A percentile compares a stretch with the other conserved stretches of the same genome.
Evolutionary conservation across 768 basidiomycete species (phyloP).

Genomic region (Lactarius hatsudake): DNA sequence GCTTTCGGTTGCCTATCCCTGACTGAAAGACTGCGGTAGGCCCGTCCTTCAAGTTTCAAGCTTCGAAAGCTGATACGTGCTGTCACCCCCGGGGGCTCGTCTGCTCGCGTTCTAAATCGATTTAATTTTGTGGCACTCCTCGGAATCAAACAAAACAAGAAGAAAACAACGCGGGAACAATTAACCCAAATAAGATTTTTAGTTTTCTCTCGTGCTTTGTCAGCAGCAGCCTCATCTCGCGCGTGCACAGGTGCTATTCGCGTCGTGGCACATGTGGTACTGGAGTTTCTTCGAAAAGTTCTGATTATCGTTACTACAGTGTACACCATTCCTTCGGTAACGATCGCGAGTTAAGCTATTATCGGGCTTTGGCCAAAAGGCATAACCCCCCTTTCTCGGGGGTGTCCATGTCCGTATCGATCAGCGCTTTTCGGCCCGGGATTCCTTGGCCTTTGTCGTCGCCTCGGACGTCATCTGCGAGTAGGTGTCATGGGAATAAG

Average conservation of each 20-base stretch:
- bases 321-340: neutral
- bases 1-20: neutral
- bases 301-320: neutral
- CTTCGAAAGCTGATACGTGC: neutral
- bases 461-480: slow-evolving; percentile 12
- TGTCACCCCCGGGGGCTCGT: neutral
- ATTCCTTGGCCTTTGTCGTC: slow-evolving; percentile 9
- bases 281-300: neutral
- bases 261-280: neutral
- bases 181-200: neutral
- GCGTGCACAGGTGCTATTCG: neutral
- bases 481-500: neutral
- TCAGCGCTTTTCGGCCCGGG: slow-evolving; percentile 8
- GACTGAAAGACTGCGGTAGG: neutral
- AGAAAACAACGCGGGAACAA: neutral
- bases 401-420: neutral
- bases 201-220: neutral
- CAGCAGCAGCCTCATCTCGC: neutral
- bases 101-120: neutral
- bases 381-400: neutral
- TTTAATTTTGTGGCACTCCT: neutral
- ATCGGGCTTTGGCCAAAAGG: neutral
- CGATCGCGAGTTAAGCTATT: neutral
- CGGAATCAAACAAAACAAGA: neutral
- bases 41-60: neutral